Conservation (phyloP, 257 asterid species). For the Solanum okadae region DNA sequence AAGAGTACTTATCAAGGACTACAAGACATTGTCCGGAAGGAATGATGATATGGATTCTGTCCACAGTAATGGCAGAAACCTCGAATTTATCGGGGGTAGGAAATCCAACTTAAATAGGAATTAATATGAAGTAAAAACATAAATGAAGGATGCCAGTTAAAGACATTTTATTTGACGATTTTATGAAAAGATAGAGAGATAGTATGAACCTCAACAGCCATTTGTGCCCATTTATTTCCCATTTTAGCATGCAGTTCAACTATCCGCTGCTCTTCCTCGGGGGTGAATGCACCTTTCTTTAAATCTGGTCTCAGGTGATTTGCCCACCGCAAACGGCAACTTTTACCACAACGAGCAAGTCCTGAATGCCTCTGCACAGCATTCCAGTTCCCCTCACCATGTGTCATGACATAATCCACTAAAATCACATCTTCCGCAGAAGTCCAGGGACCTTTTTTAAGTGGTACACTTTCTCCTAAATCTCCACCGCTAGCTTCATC, state of each 20-base stretch:
- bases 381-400: constrained; percentile 66
- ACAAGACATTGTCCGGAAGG: not conserved
- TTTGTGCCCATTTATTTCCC: constrained; percentile 65
- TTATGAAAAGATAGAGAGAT: not conserved
- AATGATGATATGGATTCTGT: not conserved
- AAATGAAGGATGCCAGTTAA: not conserved
- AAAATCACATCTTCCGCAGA: constrained; percentile 48
- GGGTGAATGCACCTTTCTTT: constrained; percentile 49
- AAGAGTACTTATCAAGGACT: not conserved
- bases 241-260: constrained; percentile 50
- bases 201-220: constrained; percentile 50
- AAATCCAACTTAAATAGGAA: not conserved
- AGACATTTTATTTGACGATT: not conserved
- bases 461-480: constrained; percentile 18
- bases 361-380: constrained; percentile 48
- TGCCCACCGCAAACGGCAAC: constrained; percentile 65
- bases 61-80: not conserved
- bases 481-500: constrained; percentile 33
- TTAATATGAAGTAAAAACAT: not conserved
- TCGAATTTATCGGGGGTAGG: not conserved
- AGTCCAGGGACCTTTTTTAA: constrained; percentile 66
- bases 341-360: constrained; percentile 66
- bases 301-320: constrained; percentile 62
- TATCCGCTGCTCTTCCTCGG: constrained; percentile 42
- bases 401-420: constrained; percentile 35